Percentiles rank a stretch among this genome's conserved stretches.
These are phyloP conservation scores for Boletus vinaceobasis DNA, from an alignment of 768 basidiomycete genomes.

Conservation along the genomic window DNA sequence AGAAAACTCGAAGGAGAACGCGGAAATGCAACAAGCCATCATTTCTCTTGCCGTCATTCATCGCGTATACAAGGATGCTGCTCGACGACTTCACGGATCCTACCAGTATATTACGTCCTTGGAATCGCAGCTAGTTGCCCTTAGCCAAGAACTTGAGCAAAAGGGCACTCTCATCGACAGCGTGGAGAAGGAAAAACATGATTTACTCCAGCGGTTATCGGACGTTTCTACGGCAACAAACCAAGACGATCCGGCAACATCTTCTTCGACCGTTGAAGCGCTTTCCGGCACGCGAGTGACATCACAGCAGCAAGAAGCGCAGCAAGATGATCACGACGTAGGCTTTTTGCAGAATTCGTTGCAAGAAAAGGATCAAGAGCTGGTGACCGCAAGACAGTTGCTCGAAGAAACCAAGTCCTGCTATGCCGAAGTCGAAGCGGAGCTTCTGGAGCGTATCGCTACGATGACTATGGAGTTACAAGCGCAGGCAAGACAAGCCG, in stretches of 20 bases:
- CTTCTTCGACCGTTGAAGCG: conserved; percentile 4
- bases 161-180: neutral
- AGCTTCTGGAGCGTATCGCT: conserved; percentile 29
- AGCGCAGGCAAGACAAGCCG: conserved; percentile 5
- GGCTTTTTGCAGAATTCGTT: conserved; percentile 40
- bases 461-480: conserved; percentile 19
- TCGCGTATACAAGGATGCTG: conserved; percentile 14
- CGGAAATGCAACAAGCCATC: conserved; percentile 16
- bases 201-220: conserved; percentile 9
- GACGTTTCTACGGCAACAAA: conserved; percentile 1
- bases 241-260: neutral
- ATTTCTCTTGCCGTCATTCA: conserved; percentile 24
- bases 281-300: neutral
- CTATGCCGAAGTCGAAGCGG: conserved; percentile 31
- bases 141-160: conserved; percentile 17
- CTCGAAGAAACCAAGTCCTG: conserved; percentile 34
- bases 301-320: neutral
- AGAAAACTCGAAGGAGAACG: conserved; percentile 2
- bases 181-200: conserved; percentile 9
- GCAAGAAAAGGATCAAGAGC: conserved; percentile 31
- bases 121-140: conserved; percentile 15
- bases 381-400: conserved; percentile 35
- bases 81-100: conserved; percentile 11
- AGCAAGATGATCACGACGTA: conserved; percentile 18
- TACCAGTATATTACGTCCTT: conserved; percentile 7